Conservation (phyloP, 345 rosid genomes). For the Salix dunnii region DNA sequence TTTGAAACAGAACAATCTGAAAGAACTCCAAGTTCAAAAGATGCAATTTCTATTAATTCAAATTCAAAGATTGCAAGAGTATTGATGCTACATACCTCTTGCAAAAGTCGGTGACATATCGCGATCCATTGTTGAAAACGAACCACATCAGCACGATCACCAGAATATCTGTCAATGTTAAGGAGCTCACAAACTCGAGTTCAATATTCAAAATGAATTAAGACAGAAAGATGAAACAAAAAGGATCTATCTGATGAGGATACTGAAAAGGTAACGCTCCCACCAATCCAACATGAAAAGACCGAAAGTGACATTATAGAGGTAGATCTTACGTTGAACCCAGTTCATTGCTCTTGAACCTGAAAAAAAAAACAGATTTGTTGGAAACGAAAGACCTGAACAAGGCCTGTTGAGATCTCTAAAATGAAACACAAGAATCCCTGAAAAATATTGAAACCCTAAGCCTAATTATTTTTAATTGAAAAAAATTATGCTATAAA, state of each 20-base stretch:
- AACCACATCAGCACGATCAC: slow-evolving; percentile 87
- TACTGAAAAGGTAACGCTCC: slow-evolving; percentile 98
- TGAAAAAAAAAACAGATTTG: background rate
- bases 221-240: background rate
- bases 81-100: slow-evolving; percentile 42
- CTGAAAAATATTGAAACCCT: background rate
- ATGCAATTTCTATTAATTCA: background rate
- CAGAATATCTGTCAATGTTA: slow-evolving; percentile 58
- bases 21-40: background rate
- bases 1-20: background rate
- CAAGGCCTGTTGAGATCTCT: too few species aligned
- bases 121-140: slow-evolving; percentile 63
- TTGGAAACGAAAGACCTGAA: background rate
- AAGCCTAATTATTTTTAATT: background rate
- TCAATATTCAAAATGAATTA: background rate
- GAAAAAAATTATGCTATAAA: too few species aligned
- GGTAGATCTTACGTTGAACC: slow-evolving; percentile 92
- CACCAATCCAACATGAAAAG: slow-evolving; percentile 99
- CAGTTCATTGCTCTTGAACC: slow-evolving; percentile 59
- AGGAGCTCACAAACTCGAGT: slow-evolving; percentile 34
- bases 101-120: slow-evolving; percentile 54
- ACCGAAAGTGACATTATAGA: slow-evolving; percentile 95
- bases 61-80: background rate
- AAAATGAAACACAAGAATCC: background rate
- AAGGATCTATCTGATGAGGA: slow-evolving; percentile 34